Percentiles rank a stretch among this genome's conserved stretches.
phyloP scores from a whole-genome alignment of 1,284 basidiomycete species.

The Neonothopanus nambi region DNA sequence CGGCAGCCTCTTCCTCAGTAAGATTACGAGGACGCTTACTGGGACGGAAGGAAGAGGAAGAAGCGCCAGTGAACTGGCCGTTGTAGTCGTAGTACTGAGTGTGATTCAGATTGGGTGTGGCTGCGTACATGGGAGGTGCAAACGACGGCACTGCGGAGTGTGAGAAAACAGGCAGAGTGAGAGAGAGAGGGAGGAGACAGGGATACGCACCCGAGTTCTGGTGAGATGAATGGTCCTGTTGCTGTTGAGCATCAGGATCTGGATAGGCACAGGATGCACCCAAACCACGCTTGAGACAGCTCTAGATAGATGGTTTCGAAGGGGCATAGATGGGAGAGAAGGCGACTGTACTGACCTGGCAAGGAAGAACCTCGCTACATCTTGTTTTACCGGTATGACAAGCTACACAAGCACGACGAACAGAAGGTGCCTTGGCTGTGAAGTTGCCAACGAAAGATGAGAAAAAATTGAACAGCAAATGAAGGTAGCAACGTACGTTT shows the following conservation, averaged over 20 bases:
- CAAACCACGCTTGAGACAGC: slow-evolving; percentile 74
- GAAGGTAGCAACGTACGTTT: slow-evolving; percentile 40
- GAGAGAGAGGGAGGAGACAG: neutral
- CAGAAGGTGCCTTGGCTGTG: slow-evolving; percentile 73
- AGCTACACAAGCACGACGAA: slow-evolving; percentile 73
- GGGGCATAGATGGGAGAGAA: slow-evolving; percentile 1
- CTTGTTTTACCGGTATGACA: slow-evolving; percentile 79
- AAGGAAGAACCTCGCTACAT: slow-evolving; percentile 75
- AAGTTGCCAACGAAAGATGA: slow-evolving; percentile 17
- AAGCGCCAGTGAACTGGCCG: slow-evolving; percentile 61
- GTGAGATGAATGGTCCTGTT: slow-evolving; percentile 24
- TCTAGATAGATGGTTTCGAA: slow-evolving; percentile 37
- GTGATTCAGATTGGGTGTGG: slow-evolving; percentile 55
- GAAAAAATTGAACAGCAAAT: slow-evolving; percentile 22
- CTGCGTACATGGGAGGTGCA: slow-evolving; percentile 46
- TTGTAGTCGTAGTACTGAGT: slow-evolving; percentile 80
- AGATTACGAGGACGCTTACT: slow-evolving; percentile 72
- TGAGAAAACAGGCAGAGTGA: neutral
- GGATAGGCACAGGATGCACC: slow-evolving; percentile 70
- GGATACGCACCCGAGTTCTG: slow-evolving; percentile 25
- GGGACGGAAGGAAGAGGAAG: slow-evolving; percentile 71
- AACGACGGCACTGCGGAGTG: slow-evolving; percentile 32
- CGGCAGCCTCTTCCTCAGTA: slow-evolving; percentile 76
- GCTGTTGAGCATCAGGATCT: slow-evolving; percentile 61
- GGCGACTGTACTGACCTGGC: slow-evolving; percentile 54